Conservation (phyloP, 345 rosid species). For the Adansonia digitata region DNA sequence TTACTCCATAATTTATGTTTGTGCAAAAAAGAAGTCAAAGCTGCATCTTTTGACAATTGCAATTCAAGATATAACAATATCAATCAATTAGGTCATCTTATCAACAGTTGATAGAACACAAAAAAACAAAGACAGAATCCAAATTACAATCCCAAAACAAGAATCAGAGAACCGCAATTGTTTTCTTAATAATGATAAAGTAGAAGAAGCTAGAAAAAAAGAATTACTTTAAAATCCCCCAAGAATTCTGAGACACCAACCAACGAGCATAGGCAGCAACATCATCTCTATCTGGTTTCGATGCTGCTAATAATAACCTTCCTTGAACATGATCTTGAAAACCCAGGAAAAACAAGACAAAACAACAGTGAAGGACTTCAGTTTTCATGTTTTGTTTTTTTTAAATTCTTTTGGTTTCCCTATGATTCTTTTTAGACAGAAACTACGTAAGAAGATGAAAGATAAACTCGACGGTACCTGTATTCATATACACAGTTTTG, state of each 20-base stretch:
- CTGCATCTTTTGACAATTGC: not conserved
- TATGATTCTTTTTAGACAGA: not conserved
- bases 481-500: not conserved
- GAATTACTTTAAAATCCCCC: constrained; percentile 3
- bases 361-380: not conserved
- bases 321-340: not conserved
- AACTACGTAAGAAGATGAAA: not conserved
- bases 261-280: constrained; percentile 5
- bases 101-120: not conserved
- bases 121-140: not conserved
- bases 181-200: not conserved
- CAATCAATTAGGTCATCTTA: not conserved
- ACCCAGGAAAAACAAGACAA: not conserved
- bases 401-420: not conserved
- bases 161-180: not conserved
- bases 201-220: not conserved
- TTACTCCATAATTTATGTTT: not conserved
- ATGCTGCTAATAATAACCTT: constrained; percentile 7
- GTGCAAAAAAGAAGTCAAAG: not conserved
- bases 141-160: not conserved
- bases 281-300: constrained; percentile 2
- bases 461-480: not conserved
- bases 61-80: not conserved
- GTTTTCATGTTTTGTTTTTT: not conserved
- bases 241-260: constrained; percentile 6